Conservation (phyloP, 176 grass and related monocot genomes). For the Triticum dicoccoides region DNA sequence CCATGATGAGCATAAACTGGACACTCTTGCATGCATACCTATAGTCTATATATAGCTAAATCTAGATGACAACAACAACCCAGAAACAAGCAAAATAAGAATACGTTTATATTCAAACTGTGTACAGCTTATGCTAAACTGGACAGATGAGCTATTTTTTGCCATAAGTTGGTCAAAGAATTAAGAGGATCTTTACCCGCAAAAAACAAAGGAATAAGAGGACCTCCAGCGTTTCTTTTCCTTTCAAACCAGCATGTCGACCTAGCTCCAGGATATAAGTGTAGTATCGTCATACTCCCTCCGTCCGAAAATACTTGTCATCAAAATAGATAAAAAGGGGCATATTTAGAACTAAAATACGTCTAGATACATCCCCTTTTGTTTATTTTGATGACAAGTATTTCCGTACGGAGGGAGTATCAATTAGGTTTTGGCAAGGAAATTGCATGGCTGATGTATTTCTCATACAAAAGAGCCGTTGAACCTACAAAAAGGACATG, state of each 20-base stretch:
- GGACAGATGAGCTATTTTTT: background rate
- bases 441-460: background rate
- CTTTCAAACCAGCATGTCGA: background rate
- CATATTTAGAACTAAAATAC: no score
- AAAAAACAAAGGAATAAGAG: background rate
- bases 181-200: no score
- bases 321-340: no score
- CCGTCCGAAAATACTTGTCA: no score
- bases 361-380: no score
- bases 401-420: no score
- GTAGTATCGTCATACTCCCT: background rate
- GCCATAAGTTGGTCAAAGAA: background rate
- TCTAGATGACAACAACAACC: background rate
- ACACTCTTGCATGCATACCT: background rate
- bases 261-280: background rate
- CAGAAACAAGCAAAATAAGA: background rate
- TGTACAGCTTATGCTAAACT: background rate
- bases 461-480: background rate
- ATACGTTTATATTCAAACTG: background rate
- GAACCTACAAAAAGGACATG: background rate
- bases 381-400: no score
- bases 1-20: background rate
- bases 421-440: background rate
- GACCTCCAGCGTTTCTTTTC: background rate
- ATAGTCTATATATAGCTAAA: background rate